Evolutionary conservation across 495 filamentous ascomycete species (phyloP).

Genomic region (Parachaetomium inaequale): DNA sequence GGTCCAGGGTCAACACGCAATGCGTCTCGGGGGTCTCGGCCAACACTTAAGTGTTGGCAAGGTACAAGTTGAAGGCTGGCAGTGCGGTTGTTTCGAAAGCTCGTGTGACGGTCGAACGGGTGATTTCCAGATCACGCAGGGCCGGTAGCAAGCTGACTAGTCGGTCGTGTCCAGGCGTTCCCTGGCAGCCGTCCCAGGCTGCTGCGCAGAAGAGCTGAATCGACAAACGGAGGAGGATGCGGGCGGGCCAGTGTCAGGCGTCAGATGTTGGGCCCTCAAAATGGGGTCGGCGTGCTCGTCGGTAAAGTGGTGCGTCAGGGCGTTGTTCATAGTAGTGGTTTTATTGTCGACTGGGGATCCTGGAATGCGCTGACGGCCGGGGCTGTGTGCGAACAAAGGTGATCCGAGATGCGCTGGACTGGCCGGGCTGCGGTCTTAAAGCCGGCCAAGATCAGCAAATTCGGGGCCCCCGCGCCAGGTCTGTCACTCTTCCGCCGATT

Average conservation of each 20-base stretch:
- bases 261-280: neutral
- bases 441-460: slow-evolving; percentile 17
- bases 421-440: slow-evolving; percentile 6
- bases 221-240: neutral
- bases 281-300: slow-evolving; percentile 1
- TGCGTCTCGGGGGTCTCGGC: neutral
- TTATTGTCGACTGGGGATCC: neutral
- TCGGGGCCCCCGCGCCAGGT: neutral
- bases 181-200: neutral
- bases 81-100: too few species aligned
- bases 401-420: neutral
- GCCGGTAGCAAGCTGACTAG: neutral
- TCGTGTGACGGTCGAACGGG: neutral
- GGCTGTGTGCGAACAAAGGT: neutral
- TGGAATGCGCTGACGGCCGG: neutral
- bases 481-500: slow-evolving; percentile 7
- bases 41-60: neutral
- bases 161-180: neutral
- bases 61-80: neutral
- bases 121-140: neutral
- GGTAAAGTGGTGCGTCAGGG: neutral
- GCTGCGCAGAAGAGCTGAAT: neutral
- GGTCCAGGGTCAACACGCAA: neutral
- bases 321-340: slow-evolving; percentile 10
- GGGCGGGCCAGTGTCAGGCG: slow-evolving; percentile 6